These are phyloP conservation scores for Trichosphaerium sp. DNA, from an alignment of 78 protist genomes.

Conservation along the genomic window DNA sequence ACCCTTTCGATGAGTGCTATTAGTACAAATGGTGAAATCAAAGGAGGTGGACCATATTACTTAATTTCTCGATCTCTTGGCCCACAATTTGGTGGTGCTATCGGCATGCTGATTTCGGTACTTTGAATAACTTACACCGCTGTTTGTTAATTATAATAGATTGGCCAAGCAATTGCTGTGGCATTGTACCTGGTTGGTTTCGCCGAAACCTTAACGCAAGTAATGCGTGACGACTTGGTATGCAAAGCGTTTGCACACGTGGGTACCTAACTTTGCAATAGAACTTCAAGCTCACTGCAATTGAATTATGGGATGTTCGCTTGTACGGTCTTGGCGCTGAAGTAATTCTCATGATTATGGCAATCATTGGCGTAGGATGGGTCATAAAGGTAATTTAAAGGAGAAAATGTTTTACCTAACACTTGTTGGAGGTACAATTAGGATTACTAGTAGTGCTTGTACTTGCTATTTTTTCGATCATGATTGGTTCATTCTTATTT, in stretches of 20 bases:
- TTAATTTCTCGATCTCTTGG: constrained; percentile 72
- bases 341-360: neutral
- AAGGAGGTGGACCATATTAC: constrained; percentile 72
- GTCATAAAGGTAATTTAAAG: neutral
- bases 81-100: constrained; percentile 46
- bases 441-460: neutral
- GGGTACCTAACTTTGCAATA: neutral
- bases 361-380: constrained; percentile 13
- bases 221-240: neutral
- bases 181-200: constrained; percentile 59
- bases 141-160: no score
- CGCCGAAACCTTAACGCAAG: constrained; percentile 18
- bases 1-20: constrained; percentile 68
- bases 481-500: neutral
- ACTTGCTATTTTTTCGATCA: neutral
- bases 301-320: neutral
- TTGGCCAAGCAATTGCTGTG: constrained; percentile 35
- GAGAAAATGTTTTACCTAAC: no score
- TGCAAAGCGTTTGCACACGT: no score
- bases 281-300: neutral
- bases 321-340: neutral
- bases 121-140: no score
- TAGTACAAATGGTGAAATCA: constrained; percentile 70
- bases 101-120: constrained; percentile 58
- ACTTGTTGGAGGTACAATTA: neutral